Base-by-base conservation (phyloP, 352 stramenopile species). In the Thalassiosira mediterranea region DNA sequence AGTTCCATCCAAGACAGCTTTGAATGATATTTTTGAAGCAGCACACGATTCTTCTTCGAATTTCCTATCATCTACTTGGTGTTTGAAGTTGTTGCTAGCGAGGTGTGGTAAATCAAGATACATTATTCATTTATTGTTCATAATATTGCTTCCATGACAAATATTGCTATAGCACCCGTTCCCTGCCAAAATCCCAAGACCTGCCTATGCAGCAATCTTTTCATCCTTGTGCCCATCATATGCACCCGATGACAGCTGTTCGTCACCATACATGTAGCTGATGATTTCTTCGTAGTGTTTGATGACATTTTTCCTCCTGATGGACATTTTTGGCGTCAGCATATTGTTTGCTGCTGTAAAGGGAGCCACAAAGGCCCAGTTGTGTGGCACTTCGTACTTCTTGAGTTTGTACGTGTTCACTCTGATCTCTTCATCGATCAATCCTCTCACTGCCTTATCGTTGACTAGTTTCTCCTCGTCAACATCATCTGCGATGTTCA, bases 251-350 rank as follows among this genome's bases (percentile, higher is more conserved):
- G 31, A 49, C n/a, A 66, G 25, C 3, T 59, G n/a, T 37, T 75
- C 72, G 32, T 84, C 75, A 11, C 58, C 70, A 86, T 97, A 97
- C 88, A 97, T 90, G 0, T 64, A 63, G 28, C 89, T 74, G 44
- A 97, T 91, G 51, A 96, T 79, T 28, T 87, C 61, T 21, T 85
- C 26, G 63, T 96, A 96, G 31, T 76, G 78, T 48, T 95, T 91
- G 25, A 95, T 90, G 17, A 97, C 90, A 61, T 94, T 81, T 40
- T 95, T 90, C 0, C 95, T 85, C 71, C 96, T 95, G 76, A 97
- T 89, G 56, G 94, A 96, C 86, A 97, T 96, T 52, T 96, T 98
- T 0, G 95, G 95, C 25, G 95, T 97, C 32, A 96, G 68, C 76
- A 97, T 90, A 38, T 94, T 86, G 73, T 96, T 97, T 58, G 95